These are phyloP conservation scores for Simmondsia chinensis DNA, from an alignment of 148 eudicot species.

Conservation along the genomic window DNA sequence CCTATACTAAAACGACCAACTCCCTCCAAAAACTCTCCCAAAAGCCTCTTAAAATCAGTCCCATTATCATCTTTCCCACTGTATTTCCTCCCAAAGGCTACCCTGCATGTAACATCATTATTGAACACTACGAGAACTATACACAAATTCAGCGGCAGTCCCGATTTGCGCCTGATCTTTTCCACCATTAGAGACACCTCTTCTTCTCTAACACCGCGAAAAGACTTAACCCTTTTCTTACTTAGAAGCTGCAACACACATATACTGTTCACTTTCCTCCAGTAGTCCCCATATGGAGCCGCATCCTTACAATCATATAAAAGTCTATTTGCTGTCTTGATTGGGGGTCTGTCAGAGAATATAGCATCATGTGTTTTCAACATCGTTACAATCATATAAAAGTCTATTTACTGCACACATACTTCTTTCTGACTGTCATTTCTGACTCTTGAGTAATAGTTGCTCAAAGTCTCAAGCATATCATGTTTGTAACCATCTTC, in stretches of 20 bases:
- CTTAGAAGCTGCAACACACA: slow-evolving; percentile 18
- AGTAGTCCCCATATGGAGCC: slow-evolving; percentile 26
- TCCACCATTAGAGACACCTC: slow-evolving; percentile 10
- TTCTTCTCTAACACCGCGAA: slow-evolving; percentile 12
- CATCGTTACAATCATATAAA: too few species aligned
- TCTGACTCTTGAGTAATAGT: too few species aligned
- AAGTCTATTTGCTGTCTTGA: slow-evolving; percentile 4
- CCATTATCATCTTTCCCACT: slow-evolving; percentile 21
- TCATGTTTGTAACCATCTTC: too few species aligned
- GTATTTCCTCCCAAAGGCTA: slow-evolving; percentile 21
- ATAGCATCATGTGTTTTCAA: slow-evolving; percentile 20
- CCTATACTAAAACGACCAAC: slow-evolving; percentile 24
- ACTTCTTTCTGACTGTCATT: slow-evolving; percentile 10
- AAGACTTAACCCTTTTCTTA: slow-evolving; percentile 12
- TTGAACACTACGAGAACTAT: slow-evolving; percentile 13
- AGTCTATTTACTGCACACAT: too few species aligned
- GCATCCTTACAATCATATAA: slow-evolving; percentile 12
- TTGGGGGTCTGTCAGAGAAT: slow-evolving; percentile 12
- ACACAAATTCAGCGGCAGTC: slow-evolving; percentile 13
- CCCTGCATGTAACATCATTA: slow-evolving; percentile 15
- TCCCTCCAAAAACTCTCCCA: slow-evolving; percentile 21
- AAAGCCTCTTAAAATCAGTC: slow-evolving; percentile 15
- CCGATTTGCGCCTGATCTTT: slow-evolving; percentile 1
- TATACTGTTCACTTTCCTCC: slow-evolving; percentile 26
- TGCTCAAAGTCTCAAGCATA: too few species aligned